Percentiles rank a stretch among this genome's conserved stretches.
These are phyloP conservation scores for Pyropia yezoensis DNA, from an alignment of 23 red algal species.

Conservation along the genomic window DNA sequence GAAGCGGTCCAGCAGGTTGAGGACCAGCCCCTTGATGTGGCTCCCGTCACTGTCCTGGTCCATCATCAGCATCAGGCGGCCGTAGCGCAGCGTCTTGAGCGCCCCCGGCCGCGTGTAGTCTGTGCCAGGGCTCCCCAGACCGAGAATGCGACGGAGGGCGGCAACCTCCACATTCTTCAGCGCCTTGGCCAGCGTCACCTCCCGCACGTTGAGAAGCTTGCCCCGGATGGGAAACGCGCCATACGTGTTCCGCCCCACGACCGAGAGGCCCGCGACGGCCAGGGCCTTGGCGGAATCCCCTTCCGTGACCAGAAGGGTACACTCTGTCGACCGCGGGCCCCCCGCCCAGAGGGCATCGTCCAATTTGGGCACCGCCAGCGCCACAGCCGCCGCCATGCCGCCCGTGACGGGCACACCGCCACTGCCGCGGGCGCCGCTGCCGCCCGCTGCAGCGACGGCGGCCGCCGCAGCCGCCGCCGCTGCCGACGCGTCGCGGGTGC, in stretches of 20 bases:
- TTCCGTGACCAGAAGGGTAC: conserved; percentile 52
- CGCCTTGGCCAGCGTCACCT: conserved; percentile 22
- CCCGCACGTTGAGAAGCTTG: conserved; percentile 48
- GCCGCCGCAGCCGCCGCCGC: too few species aligned
- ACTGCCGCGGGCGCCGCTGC: too few species aligned
- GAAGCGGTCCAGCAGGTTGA: conserved; percentile 54
- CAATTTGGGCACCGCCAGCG: conserved; percentile 34
- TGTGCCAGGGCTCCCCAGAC: conserved; percentile 14
- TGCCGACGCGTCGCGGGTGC: too few species aligned
- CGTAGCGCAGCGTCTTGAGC: conserved; percentile 25
- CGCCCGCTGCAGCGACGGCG: too few species aligned
- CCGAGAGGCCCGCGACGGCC: conserved; percentile 44
- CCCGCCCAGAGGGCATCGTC: conserved; percentile 48
- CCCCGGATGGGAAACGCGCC: conserved; percentile 49
- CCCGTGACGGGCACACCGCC: conserved; percentile 1
- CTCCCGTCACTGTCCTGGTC: conserved; percentile 54
- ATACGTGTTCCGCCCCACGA: conserved; percentile 34
- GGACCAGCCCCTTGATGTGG: conserved; percentile 52
- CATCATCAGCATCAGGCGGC: conserved; percentile 51
- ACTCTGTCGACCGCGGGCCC: conserved; percentile 12
- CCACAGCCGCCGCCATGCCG: neutral
- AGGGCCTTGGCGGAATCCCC: conserved; percentile 52
- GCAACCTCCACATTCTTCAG: conserved; percentile 27
- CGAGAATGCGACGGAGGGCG: conserved; percentile 35
- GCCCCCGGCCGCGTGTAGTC: conserved; percentile 8